Evolutionary conservation across 352 stramenopile species (phyloP).

Genomic region (Thalassiosira exigua): DNA sequence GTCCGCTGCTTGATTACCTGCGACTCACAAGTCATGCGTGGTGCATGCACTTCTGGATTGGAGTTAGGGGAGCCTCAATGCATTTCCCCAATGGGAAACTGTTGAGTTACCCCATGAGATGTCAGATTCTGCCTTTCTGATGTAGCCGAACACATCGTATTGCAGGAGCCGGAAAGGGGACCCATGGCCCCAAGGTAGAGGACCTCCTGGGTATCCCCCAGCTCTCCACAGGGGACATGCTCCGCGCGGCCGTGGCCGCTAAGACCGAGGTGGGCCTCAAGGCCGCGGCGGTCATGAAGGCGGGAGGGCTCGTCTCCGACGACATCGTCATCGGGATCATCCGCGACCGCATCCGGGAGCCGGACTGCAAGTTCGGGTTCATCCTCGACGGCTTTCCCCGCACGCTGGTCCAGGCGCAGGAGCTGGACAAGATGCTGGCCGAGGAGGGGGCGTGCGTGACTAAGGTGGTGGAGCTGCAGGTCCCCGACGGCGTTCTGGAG

Average conservation of each 20-base stretch:
- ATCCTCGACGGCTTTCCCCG: slow-evolving; percentile 99
- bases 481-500: slow-evolving; percentile 94
- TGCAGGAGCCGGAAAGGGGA: slow-evolving; percentile 96
- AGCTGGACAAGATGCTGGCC: slow-evolving; percentile 96
- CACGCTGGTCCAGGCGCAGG: slow-evolving; percentile 95
- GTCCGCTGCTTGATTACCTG: no score
- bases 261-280: slow-evolving; percentile 98
- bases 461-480: slow-evolving; percentile 94
- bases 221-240: slow-evolving; percentile 99
- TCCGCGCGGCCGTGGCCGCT: slow-evolving; percentile 94
- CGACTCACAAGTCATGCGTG: no score
- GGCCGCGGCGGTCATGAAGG: slow-evolving; percentile 98
- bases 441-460: slow-evolving; percentile 85
- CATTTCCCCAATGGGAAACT: no score
- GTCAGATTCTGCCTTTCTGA: no score
- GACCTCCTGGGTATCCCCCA: slow-evolving; percentile 95
- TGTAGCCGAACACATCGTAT: no score
- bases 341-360: slow-evolving; percentile 95
- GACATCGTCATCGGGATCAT: slow-evolving; percentile 99
- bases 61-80: no score
- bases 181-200: slow-evolving; percentile 97
- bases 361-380: slow-evolving; percentile 97
- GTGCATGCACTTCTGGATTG: no score
- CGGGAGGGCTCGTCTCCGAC: slow-evolving; percentile 89
- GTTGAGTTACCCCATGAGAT: no score